A percentile compares a stretch with the other conserved stretches of the same genome.
Evolutionary conservation across 306 rosid genomes (phyloP).

Genomic region (Castanea sativa): DNA sequence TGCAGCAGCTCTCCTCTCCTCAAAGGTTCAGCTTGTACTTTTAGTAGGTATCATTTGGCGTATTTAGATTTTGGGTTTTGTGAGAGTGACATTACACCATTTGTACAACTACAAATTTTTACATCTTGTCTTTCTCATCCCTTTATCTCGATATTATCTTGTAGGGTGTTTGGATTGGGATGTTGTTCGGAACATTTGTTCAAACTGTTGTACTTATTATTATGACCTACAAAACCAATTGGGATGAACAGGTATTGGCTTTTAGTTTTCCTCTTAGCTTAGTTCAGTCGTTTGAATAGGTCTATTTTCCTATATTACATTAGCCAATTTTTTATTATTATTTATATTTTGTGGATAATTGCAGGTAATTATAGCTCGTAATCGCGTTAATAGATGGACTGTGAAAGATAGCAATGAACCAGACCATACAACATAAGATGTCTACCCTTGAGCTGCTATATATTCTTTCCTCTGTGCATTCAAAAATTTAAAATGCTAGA

Average conservation of each 20-base stretch:
- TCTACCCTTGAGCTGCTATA: too few species aligned
- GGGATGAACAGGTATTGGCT: constrained; percentile 58
- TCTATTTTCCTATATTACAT: background rate
- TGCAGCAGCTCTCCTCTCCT: too few species aligned
- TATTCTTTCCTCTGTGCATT: too few species aligned
- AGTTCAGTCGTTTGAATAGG: too few species aligned
- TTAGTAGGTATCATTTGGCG: too few species aligned
- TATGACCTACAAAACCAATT: constrained; percentile 51
- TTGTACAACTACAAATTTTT: background rate
- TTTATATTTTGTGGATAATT: background rate
- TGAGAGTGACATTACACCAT: too few species aligned
- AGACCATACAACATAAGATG: background rate
- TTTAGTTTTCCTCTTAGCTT: background rate
- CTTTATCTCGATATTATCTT: background rate
- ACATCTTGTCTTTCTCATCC: too few species aligned
- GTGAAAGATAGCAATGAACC: constrained; percentile 12
- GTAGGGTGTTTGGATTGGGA: constrained; percentile 69
- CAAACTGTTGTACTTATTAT: constrained; percentile 42
- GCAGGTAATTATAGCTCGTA: constrained; percentile 28
- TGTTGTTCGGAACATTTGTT: constrained; percentile 57
- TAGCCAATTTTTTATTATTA: background rate
- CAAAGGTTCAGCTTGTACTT: too few species aligned
- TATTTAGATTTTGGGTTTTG: too few species aligned
- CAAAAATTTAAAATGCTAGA: too few species aligned
- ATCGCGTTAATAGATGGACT: constrained; percentile 45